Percentiles rank a stretch among this genome's conserved stretches.
phyloP scores from a whole-genome alignment of 1,139 yeast genomes.

The Kodamaea anthophila region DNA sequence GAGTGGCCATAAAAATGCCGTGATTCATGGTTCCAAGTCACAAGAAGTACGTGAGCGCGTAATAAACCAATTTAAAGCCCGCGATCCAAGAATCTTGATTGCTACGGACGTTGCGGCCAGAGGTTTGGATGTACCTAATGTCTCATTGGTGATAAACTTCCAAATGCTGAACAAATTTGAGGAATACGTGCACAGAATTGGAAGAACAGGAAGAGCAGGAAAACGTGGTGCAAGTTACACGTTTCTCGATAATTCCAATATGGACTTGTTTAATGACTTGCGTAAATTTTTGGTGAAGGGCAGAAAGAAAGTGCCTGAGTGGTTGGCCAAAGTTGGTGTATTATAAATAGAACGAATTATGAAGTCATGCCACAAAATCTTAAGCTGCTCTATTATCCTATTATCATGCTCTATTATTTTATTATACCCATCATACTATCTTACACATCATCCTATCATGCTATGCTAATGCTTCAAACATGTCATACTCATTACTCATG shows the following conservation, averaged over 20 bases:
- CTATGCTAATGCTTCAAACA: too few species aligned
- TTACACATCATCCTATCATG: too few species aligned
- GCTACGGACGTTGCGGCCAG: slow-evolving; percentile 95
- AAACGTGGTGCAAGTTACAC: slow-evolving; percentile 69
- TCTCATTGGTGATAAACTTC: slow-evolving; percentile 76
- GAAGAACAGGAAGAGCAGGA: slow-evolving; percentile 97
- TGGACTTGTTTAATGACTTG: slow-evolving; percentile 46
- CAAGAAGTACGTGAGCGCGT: slow-evolving; percentile 88
- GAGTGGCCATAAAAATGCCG: slow-evolving; percentile 45
- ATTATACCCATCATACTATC: too few species aligned
- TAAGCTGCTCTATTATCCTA: too few species aligned
- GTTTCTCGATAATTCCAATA: slow-evolving; percentile 57
- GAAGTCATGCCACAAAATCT: too few species aligned
- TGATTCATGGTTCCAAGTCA: slow-evolving; percentile 80
- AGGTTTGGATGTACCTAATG: slow-evolving; percentile 83
- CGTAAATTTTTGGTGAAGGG: slow-evolving; percentile 46
- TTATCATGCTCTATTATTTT: too few species aligned
- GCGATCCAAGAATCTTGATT: slow-evolving; percentile 58
- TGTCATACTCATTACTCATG: too few species aligned
- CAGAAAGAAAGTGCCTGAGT: slow-evolving; percentile 45
- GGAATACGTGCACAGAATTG: slow-evolving; percentile 86
- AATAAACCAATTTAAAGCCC: slow-evolving; percentile 54
- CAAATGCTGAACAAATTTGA: slow-evolving; percentile 73
- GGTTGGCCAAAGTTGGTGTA: slow-evolving; percentile 43
- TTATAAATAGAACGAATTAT: too few species aligned